These are phyloP conservation scores for Penicillium macrosclerotiorum DNA, from an alignment of 495 filamentous ascomycete species.

Conservation along the genomic window DNA sequence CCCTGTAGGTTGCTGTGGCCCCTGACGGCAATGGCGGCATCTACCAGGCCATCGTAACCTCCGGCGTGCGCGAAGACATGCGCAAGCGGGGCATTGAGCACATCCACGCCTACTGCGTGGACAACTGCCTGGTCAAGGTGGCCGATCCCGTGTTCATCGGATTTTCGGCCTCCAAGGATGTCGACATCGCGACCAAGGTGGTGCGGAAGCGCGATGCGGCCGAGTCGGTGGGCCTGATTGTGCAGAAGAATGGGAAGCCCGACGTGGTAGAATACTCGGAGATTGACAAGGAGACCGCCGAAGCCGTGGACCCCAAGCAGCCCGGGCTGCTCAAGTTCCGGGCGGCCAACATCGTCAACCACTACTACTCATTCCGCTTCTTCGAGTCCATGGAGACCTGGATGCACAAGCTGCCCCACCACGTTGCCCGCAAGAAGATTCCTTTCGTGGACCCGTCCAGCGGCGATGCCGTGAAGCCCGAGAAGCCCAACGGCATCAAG, in stretches of 20 bases:
- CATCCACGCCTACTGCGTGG: conserved; percentile 96
- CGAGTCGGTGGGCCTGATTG: conserved; percentile 92
- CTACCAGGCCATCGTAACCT: conserved; percentile 84
- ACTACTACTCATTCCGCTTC: conserved; percentile 97
- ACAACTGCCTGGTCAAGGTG: conserved; percentile 98
- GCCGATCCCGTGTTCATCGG: conserved; percentile 95
- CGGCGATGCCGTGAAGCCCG: conserved; percentile 79
- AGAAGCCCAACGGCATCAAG: conserved; percentile 96
- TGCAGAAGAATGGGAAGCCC: conserved; percentile 92
- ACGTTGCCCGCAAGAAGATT: conserved; percentile 98
- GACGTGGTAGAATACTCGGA: conserved; percentile 99
- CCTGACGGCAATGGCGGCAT: conserved; percentile 99
- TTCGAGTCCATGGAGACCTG: conserved; percentile 85
- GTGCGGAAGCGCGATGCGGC: conserved; percentile 97
- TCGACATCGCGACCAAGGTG: conserved; percentile 97
- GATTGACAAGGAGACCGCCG: conserved; percentile 82
- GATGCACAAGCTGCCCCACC: conserved; percentile 84
- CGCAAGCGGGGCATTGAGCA: conserved; percentile 85
- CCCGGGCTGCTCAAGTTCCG: conserved; percentile 86
- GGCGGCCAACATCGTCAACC: conserved; percentile 99
- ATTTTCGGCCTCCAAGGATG: conserved; percentile 82
- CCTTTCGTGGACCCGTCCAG: conserved; percentile 73
- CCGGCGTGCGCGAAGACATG: conserved; percentile 86
- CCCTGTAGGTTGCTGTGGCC: conserved; percentile 74
- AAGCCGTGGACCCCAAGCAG: conserved; percentile 85